Base-by-base conservation (phyloP, 202 grass and related monocot genomes). In the Zoysia matrella region DNA sequence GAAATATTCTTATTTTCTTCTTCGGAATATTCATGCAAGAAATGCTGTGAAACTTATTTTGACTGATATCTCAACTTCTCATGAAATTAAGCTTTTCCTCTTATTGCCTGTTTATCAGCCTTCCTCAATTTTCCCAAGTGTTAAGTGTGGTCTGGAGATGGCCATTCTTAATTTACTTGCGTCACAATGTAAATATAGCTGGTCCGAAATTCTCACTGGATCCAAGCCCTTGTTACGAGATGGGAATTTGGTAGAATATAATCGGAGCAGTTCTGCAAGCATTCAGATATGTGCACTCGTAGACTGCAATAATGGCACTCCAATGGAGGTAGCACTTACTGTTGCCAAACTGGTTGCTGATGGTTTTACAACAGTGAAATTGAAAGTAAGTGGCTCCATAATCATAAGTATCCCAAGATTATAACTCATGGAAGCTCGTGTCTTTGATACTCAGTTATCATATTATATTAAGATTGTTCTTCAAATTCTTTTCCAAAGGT, bases 81-180 rank as follows among this genome's bases (percentile, higher is more conserved):
- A 22, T 22, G 10, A n/a, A 14, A 73, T 60, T 89, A 6, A 89
- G 52, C 18, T 22, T 47, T 44, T 68, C 15, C 14, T 75, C 43
- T 14, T 49, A 30, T 22, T 74, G 36, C 81, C 36, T 56, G 18
- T 44, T 82, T 83, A 49, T 69, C 88, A 98, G 95, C 88, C 95
- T 73, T 93, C 86, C 82, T 94, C 95, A 1, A 56, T 95, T 88
- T 98, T 93, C 79, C 92, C 95, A 80, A 93, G 90, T 86, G 92
- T 95, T 71, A 91, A 88, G 76, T 93, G 92, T 75, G 92, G 95
- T 36, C 36, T 98, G 80, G 95, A 95, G 88, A 98, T 98, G 95
- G 92, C 95, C 3, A 88, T 98, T 86, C 83, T 98, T 87, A 98
- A 98, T 98, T 86, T 93, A 52, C 52, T 98, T 46, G 88, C 86